phyloP scores from a whole-genome alignment of 2,329 filamentous ascomycete species.

The Truncatella angustata region DNA sequence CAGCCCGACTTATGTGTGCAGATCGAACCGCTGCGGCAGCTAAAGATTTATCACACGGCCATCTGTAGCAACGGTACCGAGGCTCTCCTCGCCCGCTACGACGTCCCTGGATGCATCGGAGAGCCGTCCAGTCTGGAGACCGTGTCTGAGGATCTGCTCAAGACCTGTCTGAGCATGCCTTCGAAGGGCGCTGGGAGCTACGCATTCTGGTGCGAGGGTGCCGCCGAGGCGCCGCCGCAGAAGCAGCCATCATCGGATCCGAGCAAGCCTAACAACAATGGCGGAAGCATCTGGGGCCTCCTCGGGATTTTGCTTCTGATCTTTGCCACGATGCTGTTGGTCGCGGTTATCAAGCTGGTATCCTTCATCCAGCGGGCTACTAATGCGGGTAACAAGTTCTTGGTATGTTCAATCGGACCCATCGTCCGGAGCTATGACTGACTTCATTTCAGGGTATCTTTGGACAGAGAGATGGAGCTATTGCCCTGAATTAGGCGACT shows the following conservation, averaged over 20 bases:
- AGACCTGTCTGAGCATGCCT: conserved; percentile 6
- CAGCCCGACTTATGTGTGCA: background rate
- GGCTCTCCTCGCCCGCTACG: conserved; percentile 5
- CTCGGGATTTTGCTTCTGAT: conserved; percentile 2
- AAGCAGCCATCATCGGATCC: background rate
- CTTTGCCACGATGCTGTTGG: background rate
- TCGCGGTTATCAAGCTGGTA: background rate
- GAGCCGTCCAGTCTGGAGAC: background rate
- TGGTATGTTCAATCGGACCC: background rate
- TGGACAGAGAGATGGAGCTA: background rate
- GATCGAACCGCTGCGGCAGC: conserved; percentile 2
- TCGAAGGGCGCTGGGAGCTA: conserved; percentile 1
- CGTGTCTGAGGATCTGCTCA: conserved; percentile 2
- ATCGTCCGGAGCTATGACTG: background rate
- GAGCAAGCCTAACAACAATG: background rate
- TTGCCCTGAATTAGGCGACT: background rate
- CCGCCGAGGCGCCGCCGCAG: conserved; percentile 17
- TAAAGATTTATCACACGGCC: conserved; percentile 5
- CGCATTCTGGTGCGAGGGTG: conserved; percentile 9
- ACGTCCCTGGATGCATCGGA: background rate
- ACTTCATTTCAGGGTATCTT: background rate
- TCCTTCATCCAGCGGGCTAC: background rate
- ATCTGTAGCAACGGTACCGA: conserved; percentile 5
- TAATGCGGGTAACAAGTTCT: background rate
- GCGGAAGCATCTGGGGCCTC: background rate